A percentile compares a stretch with the other conserved stretches of the same genome.
Conservation (phyloP, 2,329 filamentous ascomycete species). For the Drechslerella dactyloides region DNA sequence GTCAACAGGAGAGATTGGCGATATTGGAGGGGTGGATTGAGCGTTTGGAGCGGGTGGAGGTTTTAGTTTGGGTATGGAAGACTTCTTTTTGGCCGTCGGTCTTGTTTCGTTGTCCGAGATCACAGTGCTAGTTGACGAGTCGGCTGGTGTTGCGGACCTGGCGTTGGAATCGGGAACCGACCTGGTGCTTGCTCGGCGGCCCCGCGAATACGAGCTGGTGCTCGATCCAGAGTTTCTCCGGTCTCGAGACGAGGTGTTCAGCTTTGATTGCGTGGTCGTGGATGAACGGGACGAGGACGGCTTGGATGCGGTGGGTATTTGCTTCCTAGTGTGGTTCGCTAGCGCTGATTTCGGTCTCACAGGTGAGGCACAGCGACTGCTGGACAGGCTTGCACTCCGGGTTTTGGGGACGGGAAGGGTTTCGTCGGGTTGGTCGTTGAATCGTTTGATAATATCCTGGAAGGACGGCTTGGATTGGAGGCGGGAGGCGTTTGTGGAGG, state of each 20-base stretch:
- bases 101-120: conserved; percentile 41
- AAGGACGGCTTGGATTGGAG: conserved; percentile 45
- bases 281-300: conserved; percentile 25
- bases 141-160: conserved; percentile 39
- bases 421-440: conserved; percentile 47
- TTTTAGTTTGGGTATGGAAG: conserved; percentile 34
- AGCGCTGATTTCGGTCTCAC: conserved; percentile 44
- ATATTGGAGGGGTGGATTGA: conserved; percentile 43
- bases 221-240: conserved; percentile 44
- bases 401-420: conserved; percentile 41
- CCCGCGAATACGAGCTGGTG: conserved; percentile 36
- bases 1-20: conserved; percentile 41
- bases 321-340: conserved; percentile 44
- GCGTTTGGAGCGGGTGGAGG: conserved; percentile 13
- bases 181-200: conserved; percentile 23
- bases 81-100: conserved; percentile 28
- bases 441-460: conserved; percentile 48
- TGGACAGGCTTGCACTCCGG: conserved; percentile 42
- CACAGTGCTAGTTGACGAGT: conserved; percentile 30
- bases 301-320: conserved; percentile 12
- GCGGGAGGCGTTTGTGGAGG: conserved; percentile 24
- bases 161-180: conserved; percentile 35
- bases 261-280: conserved; percentile 17
- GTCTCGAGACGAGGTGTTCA: conserved; percentile 17
- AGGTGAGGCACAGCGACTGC: conserved; percentile 44